phyloP scores from a whole-genome alignment of 2,329 filamentous ascomycete species.

The Diaporthe aspalathi region DNA sequence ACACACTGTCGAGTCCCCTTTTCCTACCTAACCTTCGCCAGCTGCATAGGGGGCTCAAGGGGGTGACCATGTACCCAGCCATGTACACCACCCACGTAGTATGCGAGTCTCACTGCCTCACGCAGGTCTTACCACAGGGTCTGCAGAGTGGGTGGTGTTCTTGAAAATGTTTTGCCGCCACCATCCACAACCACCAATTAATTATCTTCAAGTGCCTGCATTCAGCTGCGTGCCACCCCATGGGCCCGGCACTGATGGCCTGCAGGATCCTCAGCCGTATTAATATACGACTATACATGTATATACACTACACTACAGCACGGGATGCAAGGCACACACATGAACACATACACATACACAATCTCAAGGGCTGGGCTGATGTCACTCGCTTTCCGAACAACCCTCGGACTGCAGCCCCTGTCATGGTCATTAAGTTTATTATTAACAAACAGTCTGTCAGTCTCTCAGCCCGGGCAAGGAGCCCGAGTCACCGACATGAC shows the following conservation, averaged over 20 bases:
- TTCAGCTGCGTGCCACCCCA: neutral
- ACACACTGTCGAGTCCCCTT: conserved; percentile 29
- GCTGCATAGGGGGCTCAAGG: conserved; percentile 16
- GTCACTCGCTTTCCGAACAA: conserved; percentile 2
- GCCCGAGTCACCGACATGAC: conserved; percentile 13
- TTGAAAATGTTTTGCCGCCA: too few species aligned
- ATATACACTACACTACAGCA: conserved; percentile 7
- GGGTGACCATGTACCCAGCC: neutral
- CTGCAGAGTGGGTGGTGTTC: too few species aligned
- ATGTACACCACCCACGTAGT: conserved; percentile 1
- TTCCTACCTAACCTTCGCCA: neutral
- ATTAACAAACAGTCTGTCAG: neutral
- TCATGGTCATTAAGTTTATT: neutral
- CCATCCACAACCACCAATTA: too few species aligned
- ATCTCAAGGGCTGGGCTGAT: conserved; percentile 31
- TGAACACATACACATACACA: neutral
- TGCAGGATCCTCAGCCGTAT: conserved; percentile 23
- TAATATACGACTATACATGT: neutral
- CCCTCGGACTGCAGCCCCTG: conserved; percentile 25
- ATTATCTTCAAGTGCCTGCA: too few species aligned
- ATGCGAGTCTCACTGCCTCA: neutral
- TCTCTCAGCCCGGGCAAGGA: neutral
- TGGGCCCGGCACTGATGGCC: neutral
- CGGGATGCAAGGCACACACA: conserved; percentile 32
- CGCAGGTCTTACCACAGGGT: conserved; percentile 9